These are phyloP conservation scores for Yamadazyma takamatsuzukensis DNA, from an alignment of 805 yeast species.

Conservation along the genomic window DNA sequence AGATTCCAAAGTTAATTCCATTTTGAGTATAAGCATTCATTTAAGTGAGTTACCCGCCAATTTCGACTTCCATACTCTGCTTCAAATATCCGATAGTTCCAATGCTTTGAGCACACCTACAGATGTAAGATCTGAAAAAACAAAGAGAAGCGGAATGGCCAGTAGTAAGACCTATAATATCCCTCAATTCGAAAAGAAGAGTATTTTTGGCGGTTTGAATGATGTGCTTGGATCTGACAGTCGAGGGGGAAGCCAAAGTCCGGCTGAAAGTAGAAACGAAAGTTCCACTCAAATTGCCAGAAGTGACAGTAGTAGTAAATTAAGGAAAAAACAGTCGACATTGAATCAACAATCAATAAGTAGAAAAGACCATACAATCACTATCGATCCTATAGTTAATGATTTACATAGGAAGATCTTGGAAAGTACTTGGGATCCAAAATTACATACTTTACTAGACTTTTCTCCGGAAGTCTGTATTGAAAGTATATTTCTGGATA, in stretches of 20 bases:
- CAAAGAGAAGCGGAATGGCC: background rate
- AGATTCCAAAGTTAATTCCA: conserved; percentile 79
- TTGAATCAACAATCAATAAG: background rate
- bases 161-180: conserved; percentile 25
- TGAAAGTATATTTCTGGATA: conserved; percentile 66
- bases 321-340: conserved; percentile 3
- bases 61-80: conserved; percentile 40
- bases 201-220: conserved; percentile 50
- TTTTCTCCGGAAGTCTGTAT: conserved; percentile 66
- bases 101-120: background rate
- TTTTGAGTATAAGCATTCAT: conserved; percentile 58
- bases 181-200: conserved; percentile 40
- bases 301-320: background rate
- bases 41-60: conserved; percentile 41
- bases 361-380: conserved; percentile 9
- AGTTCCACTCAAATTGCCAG: background rate
- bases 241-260: background rate
- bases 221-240: conserved; percentile 19
- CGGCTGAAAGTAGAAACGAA: background rate
- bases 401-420: conserved; percentile 51
- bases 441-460: conserved; percentile 43
- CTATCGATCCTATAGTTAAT: conserved; percentile 49
- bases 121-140: background rate
- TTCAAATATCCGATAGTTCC: conserved; percentile 29
- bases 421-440: conserved; percentile 61